These are phyloP conservation scores for Alternaria solani DNA, from an alignment of 2,329 filamentous ascomycete genomes.

Conservation along the genomic window DNA sequence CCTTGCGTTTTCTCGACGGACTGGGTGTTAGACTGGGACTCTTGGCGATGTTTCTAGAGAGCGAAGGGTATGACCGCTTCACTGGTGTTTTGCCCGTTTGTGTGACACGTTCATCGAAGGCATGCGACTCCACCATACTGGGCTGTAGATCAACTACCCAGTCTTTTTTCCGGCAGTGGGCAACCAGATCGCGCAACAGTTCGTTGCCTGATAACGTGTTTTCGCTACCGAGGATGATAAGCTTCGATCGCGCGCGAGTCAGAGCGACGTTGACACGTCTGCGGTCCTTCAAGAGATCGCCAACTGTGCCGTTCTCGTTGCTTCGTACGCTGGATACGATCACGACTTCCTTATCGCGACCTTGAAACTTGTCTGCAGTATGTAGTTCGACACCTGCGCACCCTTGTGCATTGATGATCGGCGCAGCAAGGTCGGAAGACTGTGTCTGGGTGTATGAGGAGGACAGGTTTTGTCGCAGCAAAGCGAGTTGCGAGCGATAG, in stretches of 20 bases:
- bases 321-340: constrained; percentile 87
- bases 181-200: constrained; percentile 78
- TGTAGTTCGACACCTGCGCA: constrained; percentile 80
- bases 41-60: not conserved
- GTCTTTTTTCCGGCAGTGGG: constrained; percentile 75
- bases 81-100: constrained; percentile 31
- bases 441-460: constrained; percentile 55
- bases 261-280: constrained; percentile 94
- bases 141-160: constrained; percentile 80
- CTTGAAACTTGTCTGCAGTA: constrained; percentile 96
- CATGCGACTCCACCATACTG: constrained; percentile 71
- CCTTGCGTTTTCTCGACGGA: constrained; percentile 46
- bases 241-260: constrained; percentile 89
- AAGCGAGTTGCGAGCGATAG: constrained; percentile 88
- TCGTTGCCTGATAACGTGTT: constrained; percentile 75
- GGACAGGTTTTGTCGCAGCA: constrained; percentile 77
- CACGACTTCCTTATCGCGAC: constrained; percentile 92
- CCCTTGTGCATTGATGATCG: constrained; percentile 20
- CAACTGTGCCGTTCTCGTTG: constrained; percentile 83
- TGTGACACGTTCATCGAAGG: constrained; percentile 67
- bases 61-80: not conserved
- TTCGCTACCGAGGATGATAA: constrained; percentile 85
- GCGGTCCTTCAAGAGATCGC: constrained; percentile 91
- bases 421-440: constrained; percentile 54
- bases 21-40: constrained; percentile 28